Percentiles rank a stretch among this genome's conserved stretches.
Conservation (phyloP, 441 rosid genomes). For the Oxalis stricta region DNA sequence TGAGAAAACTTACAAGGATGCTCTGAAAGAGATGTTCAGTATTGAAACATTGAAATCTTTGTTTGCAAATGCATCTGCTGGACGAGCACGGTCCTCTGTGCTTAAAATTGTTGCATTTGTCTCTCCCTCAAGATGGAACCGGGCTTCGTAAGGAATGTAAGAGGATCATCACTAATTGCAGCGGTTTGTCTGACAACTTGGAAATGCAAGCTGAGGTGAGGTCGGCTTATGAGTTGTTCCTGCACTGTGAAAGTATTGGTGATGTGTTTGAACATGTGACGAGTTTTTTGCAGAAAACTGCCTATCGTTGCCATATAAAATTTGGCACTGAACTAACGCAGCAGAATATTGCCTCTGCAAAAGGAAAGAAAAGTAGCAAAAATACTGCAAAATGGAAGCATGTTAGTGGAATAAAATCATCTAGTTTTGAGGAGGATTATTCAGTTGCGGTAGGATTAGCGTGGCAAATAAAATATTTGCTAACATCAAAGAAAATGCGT, state of each 20-base stretch:
- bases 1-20: conserved; percentile 32
- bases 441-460: conserved; percentile 62
- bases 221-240: conserved; percentile 67
- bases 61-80: conserved; percentile 50
- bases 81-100: conserved; percentile 47
- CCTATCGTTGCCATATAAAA: conserved; percentile 64
- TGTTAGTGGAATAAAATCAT: conserved; percentile 28
- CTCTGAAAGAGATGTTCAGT: conserved; percentile 45
- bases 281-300: conserved; percentile 46
- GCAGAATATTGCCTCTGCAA: conserved; percentile 22
- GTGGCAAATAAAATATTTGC: conserved; percentile 83
- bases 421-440: conserved; percentile 60
- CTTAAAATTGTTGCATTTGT: conserved; percentile 36
- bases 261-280: conserved; percentile 47
- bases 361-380: conserved; percentile 47
- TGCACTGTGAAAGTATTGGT: conserved; percentile 34
- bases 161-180: conserved; percentile 34
- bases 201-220: conserved; percentile 63
- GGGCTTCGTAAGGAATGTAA: conserved; percentile 56
- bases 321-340: conserved; percentile 54
- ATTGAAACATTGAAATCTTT: conserved; percentile 37
- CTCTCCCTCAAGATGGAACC: conserved; percentile 37
- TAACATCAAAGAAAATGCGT: conserved; percentile 33
- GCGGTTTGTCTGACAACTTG: conserved; percentile 36
- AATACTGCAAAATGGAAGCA: conserved; percentile 47